Base-by-base conservation (phyloP, 352 stramenopile genomes). In the Globisporangium okanoganense region DNA sequence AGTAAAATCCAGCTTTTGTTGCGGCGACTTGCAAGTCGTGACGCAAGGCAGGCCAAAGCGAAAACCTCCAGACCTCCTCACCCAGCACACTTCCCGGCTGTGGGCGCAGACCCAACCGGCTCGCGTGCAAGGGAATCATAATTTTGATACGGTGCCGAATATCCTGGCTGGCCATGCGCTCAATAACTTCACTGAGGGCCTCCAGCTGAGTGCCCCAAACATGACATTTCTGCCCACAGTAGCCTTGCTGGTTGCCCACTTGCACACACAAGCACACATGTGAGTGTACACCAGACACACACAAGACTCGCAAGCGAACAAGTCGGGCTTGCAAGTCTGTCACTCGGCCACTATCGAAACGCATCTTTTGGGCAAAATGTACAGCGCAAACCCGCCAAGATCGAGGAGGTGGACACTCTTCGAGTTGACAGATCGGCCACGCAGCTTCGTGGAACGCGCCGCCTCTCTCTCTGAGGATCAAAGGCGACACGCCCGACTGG, bases 371-470 rank as follows among this genome's bases (percentile, higher is more conserved):
- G 52, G 40, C 13, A 9, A 14, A 33, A 25, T 7, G 20, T 25
- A 10, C 41, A 12, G 43, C 43, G 43, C 20, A 49, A 54, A 7
- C 8, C 18, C 3, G 29, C 6, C 25, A 35, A 14, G 43, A 18
- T 49, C n/a, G 7, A 22, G 22, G 36, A 49, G 24, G 9, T 33
- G 53, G 36, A 50, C 22, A 29, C 14, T 45, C 43, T 14, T 8
- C 43, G 48, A n/a, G n/a, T 29, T 22, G 47, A 56, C 58, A 58
- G 22, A 62, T 62, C 25, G 22, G 56, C 56, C 56, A 62, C 31
- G 18, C 54, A 43, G 40, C 24, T 61, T 61, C 55, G 7, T 8
- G 7, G 55, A 61, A 61, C 43, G 27, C 29, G 29, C 29, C 29
- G 29, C 29, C 29, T 33, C 29, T 33, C 6, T 33, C 29, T 33